Base-by-base conservation (phyloP, 1,284 basidiomycete species). In the Stygiomarasmius scandens region DNA sequence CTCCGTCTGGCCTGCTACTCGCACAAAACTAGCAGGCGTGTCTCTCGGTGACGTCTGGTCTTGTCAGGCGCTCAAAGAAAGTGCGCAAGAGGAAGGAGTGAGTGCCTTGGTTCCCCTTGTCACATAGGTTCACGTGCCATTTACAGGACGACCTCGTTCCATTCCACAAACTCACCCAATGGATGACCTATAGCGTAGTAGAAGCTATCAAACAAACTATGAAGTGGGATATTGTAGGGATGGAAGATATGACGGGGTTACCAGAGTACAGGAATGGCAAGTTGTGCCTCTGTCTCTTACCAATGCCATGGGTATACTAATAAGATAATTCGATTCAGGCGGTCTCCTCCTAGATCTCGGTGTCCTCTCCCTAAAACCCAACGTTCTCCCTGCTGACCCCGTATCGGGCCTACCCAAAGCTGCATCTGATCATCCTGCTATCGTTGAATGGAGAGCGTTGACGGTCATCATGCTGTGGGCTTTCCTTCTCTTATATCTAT, bases 161-260 rank as follows among this genome's bases (percentile, higher is more conserved):
- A 0, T 98, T 98, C 79, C 96, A 98, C 77, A 98, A 98, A 70
- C 81, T 98, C 49, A 93, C 92, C 0, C 92, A 93, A 62, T 98
- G 96, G 96, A 82, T 92, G 58, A 89, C 91, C 14, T 96, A 96
- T 73, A 92, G 89, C 60, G 79, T 96, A 16, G 78, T 96, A 29
- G 93, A 96, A 67, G 89, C 91, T 6, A 83, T 96, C 47, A 83
- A 94, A 71, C 85, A 81, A 61, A 76, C 89, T 1, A 78, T 95
- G 2, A 80, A 83, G 1, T 98, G 95, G 94, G 76, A 77, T 50
- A 85, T 92, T 50, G 84, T 85, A 6, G 93, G 86, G 1, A 73
- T 83, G 47, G 90, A 93, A 66, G 81, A 88, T 63, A 82, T 92
- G 80, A 95, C 93, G 0, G 93, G 93, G 0, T 74, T 95, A 25